These are phyloP conservation scores for Eimeria brunetti DNA, from an alignment of 169 alveolate species.

Conservation along the genomic window DNA sequence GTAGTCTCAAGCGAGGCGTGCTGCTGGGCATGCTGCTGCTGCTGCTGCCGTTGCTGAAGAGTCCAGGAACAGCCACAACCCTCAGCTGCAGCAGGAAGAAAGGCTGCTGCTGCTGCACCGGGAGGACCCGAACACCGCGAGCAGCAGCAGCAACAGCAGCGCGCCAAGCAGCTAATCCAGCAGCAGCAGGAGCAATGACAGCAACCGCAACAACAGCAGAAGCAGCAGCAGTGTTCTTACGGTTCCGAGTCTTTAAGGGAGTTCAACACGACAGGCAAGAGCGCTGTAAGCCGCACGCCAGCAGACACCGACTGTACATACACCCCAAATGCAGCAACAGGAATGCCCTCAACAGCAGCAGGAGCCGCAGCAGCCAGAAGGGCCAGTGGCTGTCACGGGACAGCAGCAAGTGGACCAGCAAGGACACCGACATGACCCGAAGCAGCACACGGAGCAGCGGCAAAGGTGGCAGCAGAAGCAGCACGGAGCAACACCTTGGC, in stretches of 20 bases:
- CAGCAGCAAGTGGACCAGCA: slow-evolving; percentile 6
- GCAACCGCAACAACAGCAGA: neutral
- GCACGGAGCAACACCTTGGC: neutral
- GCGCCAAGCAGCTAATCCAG: neutral
- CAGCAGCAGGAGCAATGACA: neutral
- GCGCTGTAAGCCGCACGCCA: neutral
- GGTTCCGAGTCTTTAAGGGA: neutral
- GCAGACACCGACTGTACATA: slow-evolving; percentile 1
- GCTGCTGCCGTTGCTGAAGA: neutral
- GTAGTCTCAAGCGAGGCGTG: neutral
- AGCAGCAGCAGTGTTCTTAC: slow-evolving; percentile 13
- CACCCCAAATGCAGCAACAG: neutral
- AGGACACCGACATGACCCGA: neutral
- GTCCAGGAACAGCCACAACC: neutral
- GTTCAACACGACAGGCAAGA: neutral
- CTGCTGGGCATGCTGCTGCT: neutral
- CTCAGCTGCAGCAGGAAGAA: neutral
- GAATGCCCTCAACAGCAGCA: neutral
- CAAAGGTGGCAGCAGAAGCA: neutral
- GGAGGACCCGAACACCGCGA: too few species aligned
- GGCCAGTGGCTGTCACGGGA: neutral
- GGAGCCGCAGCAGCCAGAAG: slow-evolving; percentile 1
- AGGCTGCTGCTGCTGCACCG: too few species aligned
- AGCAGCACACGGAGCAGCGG: neutral
- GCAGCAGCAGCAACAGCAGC: neutral